phyloP scores from a whole-genome alignment of 345 rosid species.

The Eucalyptus sp. region DNA sequence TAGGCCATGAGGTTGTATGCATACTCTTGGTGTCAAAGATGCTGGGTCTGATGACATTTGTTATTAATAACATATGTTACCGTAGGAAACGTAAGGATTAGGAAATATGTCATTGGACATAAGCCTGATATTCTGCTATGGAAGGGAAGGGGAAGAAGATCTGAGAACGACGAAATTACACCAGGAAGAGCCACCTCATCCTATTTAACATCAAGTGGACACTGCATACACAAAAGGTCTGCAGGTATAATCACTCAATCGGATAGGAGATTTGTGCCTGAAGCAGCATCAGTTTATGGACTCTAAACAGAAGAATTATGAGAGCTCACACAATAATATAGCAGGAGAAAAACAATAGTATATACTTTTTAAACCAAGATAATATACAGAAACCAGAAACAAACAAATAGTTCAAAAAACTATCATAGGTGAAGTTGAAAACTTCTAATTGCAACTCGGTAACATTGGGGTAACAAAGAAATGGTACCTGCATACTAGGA shows the following conservation, averaged over 20 bases:
- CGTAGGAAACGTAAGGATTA: not conserved
- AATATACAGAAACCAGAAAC: not conserved
- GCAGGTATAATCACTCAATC: not conserved
- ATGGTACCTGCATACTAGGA: constrained; percentile 49
- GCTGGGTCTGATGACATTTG: not conserved
- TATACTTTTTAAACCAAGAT: not conserved
- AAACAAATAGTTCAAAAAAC: not conserved
- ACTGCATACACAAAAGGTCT: not conserved
- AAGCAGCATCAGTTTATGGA: not conserved
- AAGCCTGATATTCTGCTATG: not conserved
- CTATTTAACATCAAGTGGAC: not conserved
- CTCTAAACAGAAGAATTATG: not conserved
- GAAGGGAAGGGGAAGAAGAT: not conserved
- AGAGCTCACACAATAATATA: not conserved
- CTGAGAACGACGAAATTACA: not conserved
- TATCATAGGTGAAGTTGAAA: not conserved
- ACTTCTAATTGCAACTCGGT: not conserved
- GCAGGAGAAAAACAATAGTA: not conserved
- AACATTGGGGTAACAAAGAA: not conserved
- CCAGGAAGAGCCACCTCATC: not conserved
- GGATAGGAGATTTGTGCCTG: not conserved
- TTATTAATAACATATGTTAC: not conserved
- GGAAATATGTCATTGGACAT: not conserved
- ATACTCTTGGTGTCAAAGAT: not conserved
- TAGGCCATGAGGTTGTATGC: not conserved